Conservation (phyloP, 2,329 filamentous ascomycete genomes). For the Neofusicoccum umdonicola region DNA sequence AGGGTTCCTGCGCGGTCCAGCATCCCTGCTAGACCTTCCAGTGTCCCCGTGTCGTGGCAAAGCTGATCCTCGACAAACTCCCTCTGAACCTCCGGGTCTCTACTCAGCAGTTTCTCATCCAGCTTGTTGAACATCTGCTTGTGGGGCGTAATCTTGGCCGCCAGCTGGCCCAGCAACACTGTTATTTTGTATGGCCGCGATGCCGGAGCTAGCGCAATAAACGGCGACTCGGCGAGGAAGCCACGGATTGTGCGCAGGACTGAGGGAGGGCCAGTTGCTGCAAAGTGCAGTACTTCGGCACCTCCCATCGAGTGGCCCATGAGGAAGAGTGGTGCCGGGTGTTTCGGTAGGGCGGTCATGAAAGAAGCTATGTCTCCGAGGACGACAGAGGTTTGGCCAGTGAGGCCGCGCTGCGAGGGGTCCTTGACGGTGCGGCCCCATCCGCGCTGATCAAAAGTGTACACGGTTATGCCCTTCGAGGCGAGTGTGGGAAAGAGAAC, state of each 20-base stretch:
- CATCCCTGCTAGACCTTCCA: slow-evolving; percentile 76
- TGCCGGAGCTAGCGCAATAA: slow-evolving; percentile 68
- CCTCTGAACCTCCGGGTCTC: slow-evolving; percentile 63
- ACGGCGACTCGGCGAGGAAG: slow-evolving; percentile 74
- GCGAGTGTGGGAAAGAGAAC: slow-evolving; percentile 71
- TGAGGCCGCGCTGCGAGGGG: slow-evolving; percentile 64
- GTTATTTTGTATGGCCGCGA: slow-evolving; percentile 63
- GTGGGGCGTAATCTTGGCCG: slow-evolving; percentile 64
- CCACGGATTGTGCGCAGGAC: slow-evolving; percentile 64
- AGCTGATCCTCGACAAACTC: slow-evolving; percentile 65
- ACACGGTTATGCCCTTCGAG: slow-evolving; percentile 68
- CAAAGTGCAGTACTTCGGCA: slow-evolving; percentile 67
- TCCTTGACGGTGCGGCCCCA: slow-evolving; percentile 74
- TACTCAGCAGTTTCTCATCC: slow-evolving; percentile 61
- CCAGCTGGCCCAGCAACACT: slow-evolving; percentile 65
- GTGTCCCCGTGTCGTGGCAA: slow-evolving; percentile 78
- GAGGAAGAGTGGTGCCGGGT: slow-evolving; percentile 66
- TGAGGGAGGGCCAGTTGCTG: slow-evolving; percentile 45
- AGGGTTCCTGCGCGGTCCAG: slow-evolving; percentile 69
- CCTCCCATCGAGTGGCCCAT: slow-evolving; percentile 93
- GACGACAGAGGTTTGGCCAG: slow-evolving; percentile 71
- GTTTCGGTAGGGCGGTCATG: slow-evolving; percentile 55
- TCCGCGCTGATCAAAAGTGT: slow-evolving; percentile 80
- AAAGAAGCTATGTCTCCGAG: slow-evolving; percentile 78
- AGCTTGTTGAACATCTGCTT: slow-evolving; percentile 67